Percentiles rank a stretch among this genome's conserved stretches.
These are phyloP conservation scores for Waitea zeae DNA, from an alignment of 1,284 basidiomycete species.

Conservation along the genomic window DNA sequence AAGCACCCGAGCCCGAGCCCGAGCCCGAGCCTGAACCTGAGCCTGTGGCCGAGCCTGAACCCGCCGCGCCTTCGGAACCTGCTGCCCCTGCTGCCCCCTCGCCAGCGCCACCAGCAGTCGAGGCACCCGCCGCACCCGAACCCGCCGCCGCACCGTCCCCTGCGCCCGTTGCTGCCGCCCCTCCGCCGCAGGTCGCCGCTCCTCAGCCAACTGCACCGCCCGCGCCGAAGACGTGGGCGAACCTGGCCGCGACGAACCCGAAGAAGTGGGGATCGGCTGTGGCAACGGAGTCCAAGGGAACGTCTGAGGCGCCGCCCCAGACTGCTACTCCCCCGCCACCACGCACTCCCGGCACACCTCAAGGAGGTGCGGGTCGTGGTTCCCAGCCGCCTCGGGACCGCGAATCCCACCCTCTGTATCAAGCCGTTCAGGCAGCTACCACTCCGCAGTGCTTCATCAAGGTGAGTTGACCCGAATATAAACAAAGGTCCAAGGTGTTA, in stretches of 20 bases:
- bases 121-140: conserved; percentile 18
- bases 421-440: conserved; percentile 42
- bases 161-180: conserved; percentile 11
- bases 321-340: conserved; percentile 26
- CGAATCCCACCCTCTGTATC: conserved; percentile 24
- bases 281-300: conserved; percentile 54
- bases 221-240: conserved; percentile 75
- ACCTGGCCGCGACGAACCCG: conserved; percentile 66
- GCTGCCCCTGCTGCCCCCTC: conserved; percentile 11
- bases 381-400: conserved; percentile 4
- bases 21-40: conserved; percentile 14
- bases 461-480: conserved; percentile 22
- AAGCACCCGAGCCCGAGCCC: conserved; percentile 2
- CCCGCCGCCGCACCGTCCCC: conserved; percentile 14
- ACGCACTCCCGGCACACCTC: conserved; percentile 29
- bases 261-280: conserved; percentile 69
- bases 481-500: conserved; percentile 2
- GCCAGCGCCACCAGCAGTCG: conserved; percentile 12
- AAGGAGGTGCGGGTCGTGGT: conserved; percentile 3
- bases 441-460: conserved; percentile 81
- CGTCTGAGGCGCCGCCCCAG: conserved; percentile 38
- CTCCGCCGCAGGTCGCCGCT: conserved; percentile 9
- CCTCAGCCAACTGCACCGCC: conserved; percentile 21
- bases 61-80: conserved; percentile 23
- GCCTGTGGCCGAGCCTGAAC: conserved; percentile 13